Percentiles rank a stretch among this genome's conserved stretches.
These are phyloP conservation scores for Lantana camara DNA, from an alignment of 257 asterid genomes.

Conservation along the genomic window DNA sequence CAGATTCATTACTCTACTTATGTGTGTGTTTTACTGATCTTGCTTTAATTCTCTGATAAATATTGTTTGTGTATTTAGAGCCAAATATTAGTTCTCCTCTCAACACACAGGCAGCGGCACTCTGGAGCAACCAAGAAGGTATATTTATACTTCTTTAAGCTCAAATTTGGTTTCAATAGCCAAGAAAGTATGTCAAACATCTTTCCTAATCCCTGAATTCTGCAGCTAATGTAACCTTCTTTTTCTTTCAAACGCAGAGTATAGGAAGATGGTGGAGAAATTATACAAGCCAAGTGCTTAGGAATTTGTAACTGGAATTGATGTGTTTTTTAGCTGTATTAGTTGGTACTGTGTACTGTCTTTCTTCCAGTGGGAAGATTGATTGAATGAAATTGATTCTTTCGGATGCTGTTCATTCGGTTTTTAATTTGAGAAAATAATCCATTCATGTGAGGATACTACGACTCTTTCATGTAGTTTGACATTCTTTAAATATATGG, in stretches of 20 bases:
- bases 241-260: slow-evolving; percentile 37
- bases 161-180: too few species aligned
- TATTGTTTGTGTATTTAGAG: slow-evolving; percentile 41
- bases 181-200: background rate
- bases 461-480: too few species aligned
- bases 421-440: background rate
- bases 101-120: slow-evolving; percentile 82
- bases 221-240: background rate
- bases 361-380: slow-evolving; percentile 7
- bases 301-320: slow-evolving; percentile 16
- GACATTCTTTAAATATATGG: too few species aligned
- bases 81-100: slow-evolving; percentile 94
- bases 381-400: slow-evolving; percentile 12
- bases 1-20: background rate
- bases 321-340: background rate
- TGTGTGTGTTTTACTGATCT: background rate
- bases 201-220: background rate
- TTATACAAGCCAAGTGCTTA: slow-evolving; percentile 48
- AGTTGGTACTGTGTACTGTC: background rate
- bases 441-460: background rate
- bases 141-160: background rate
- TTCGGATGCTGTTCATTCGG: background rate
- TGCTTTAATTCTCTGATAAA: background rate
- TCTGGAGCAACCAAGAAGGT: slow-evolving; percentile 95
- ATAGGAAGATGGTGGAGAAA: slow-evolving; percentile 67